Percentiles rank a stretch among this genome's conserved stretches.
These are phyloP conservation scores for Sporothrix protearum DNA, from an alignment of 2,329 filamentous ascomycete species.

Conservation along the genomic window DNA sequence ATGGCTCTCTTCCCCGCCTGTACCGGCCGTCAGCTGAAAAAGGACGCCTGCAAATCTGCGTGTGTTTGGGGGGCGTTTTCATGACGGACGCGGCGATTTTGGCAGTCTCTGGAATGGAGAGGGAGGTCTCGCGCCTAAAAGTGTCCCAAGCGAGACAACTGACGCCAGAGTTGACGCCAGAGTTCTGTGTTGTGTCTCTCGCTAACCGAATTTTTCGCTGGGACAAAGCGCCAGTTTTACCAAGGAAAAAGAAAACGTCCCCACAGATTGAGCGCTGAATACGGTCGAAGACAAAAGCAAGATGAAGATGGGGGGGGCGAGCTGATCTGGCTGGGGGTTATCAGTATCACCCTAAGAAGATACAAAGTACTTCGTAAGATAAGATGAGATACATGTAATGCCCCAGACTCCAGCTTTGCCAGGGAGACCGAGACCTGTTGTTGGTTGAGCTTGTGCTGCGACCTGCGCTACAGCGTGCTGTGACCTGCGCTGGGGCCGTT, in stretches of 20 bases:
- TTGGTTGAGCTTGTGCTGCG: neutral
- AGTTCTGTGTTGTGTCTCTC: neutral
- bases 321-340: neutral
- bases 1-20: too few species aligned
- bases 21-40: neutral
- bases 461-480: constrained; percentile 20
- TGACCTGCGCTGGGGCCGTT: constrained; percentile 4
- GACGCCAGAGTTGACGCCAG: too few species aligned
- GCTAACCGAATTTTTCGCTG: neutral
- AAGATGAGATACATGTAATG: too few species aligned
- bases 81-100: neutral
- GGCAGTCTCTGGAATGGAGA: neutral
- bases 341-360: too few species aligned
- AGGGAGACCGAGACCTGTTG: neutral
- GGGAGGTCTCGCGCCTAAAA: neutral
- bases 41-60: neutral
- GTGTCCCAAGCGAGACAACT: too few species aligned
- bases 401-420: neutral
- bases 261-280: neutral
- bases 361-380: too few species aligned
- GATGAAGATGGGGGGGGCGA: neutral
- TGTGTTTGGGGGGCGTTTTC: neutral
- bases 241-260: constrained; percentile 13
- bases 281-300: neutral
- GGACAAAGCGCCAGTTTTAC: neutral